Conservation (phyloP, 2,329 filamentous ascomycete species). For the Colletotrichum euphorbiae region DNA sequence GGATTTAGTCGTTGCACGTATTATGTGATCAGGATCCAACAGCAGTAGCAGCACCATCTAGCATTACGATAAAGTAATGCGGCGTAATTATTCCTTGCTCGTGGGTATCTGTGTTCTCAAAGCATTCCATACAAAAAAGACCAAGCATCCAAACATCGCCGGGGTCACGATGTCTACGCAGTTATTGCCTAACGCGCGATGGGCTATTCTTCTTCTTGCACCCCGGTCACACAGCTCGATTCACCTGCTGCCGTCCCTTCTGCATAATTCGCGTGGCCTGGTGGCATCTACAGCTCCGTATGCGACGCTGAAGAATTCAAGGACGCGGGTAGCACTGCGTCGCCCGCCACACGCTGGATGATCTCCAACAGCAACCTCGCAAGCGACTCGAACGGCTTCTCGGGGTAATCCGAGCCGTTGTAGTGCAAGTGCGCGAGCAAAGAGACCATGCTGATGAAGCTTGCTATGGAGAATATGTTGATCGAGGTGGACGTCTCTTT, state of each 20-base stretch:
- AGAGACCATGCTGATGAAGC: slow-evolving; percentile 79
- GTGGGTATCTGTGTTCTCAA: slow-evolving; percentile 37
- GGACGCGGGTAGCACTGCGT: slow-evolving; percentile 10
- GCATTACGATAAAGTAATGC: not conserved
- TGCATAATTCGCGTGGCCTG: not conserved
- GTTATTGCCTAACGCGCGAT: no score
- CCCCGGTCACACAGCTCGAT: not conserved
- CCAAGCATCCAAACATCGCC: not conserved
- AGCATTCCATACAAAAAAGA: slow-evolving; percentile 1
- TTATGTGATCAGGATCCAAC: no score
- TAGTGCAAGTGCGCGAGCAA: slow-evolving; percentile 75
- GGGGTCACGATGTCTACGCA: not conserved
- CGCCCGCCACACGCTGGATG: slow-evolving; percentile 6
- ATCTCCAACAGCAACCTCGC: slow-evolving; percentile 23
- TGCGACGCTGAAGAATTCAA: slow-evolving; percentile 7
- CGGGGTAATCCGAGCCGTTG: slow-evolving; percentile 69
- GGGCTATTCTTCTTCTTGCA: not conserved
- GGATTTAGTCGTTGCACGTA: no score
- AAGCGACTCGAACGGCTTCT: slow-evolving; percentile 58
- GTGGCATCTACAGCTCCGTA: slow-evolving; percentile 11
- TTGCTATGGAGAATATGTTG: slow-evolving; percentile 80
- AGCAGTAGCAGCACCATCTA: no score
- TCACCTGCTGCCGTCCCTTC: not conserved
- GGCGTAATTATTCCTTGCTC: slow-evolving; percentile 1
- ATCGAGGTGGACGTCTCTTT: slow-evolving; percentile 84